Evolutionary conservation across 352 stramenopile genomes (phyloP), one percentile per base, ranked within the genome.

Genomic region (Peronosclerospora sorghi): DNA sequence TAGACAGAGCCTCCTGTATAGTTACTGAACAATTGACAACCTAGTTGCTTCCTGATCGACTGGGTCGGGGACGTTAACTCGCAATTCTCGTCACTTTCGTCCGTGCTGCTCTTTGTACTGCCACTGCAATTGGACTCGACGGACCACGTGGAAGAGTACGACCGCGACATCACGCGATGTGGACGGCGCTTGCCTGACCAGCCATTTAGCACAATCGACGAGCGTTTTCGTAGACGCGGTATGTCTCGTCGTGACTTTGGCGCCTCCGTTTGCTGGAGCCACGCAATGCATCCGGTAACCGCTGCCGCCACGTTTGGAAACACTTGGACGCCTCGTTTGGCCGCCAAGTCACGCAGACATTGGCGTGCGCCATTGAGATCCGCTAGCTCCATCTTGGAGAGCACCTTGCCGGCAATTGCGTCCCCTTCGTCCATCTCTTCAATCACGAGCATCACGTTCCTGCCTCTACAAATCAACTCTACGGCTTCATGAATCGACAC

Each of bases 401-500:
- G 32, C 18, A 26, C 14, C 8, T 60, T 60, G 13, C 77, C 75
- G 23, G 85, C 76, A 17, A 92, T 50, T 3, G 56, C 21, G 0
- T 65, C 62, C 14, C 65, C 70, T 10, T 68, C 40, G 4, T 61
- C 6, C 34, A 93, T 81, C 45, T 88, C 72, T 37, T 92, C 62
- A n/a, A 95, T 68, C 14, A 93, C 83, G 9, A 95, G 46, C 28
- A 93, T 60, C 5, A 93, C 57, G 8, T 71, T 73, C 2, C 78
- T 64, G 7, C 73, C 72, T 42, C 68, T 61, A 26, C 73, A 86
- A 67, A 92, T 93, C 56, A 80, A 86, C 56, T 95, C 83, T 20
- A 91, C 79, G 2, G 77, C 65, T 51, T 95, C 83, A 41, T 92
- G 86, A 49, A 94, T 93, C 48, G 59, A 85, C 5, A 92, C 78